Percentiles rank a stretch among this genome's conserved stretches.
Evolutionary conservation across 2,329 filamentous ascomycete genomes (phyloP).

Genomic region (Magnaporthiopsis incrustans): DNA sequence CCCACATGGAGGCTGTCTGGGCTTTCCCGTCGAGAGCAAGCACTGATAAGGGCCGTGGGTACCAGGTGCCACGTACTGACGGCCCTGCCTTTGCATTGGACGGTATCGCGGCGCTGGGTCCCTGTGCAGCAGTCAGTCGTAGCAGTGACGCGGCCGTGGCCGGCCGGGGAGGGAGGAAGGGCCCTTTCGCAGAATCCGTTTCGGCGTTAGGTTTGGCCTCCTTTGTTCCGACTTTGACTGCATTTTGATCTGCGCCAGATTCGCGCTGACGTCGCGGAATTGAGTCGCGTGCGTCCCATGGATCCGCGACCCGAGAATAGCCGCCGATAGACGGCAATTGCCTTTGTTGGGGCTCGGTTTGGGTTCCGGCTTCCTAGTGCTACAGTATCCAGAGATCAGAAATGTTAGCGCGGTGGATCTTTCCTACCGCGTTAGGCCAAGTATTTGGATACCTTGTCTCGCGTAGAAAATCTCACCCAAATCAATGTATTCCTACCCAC

Average conservation of each 20-base stretch:
- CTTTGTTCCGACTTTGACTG: background rate
- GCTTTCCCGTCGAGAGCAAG: too few relatives aligned
- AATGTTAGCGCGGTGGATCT: too few relatives aligned
- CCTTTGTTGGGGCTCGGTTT: constrained; percentile 1
- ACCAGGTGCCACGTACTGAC: too few relatives aligned
- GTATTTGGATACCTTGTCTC: too few relatives aligned
- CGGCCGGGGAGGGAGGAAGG: too few relatives aligned
- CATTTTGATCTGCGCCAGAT: background rate
- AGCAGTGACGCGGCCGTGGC: background rate
- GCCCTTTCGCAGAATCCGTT: too few relatives aligned
- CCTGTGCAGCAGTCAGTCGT: background rate
- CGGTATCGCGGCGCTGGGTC: too few relatives aligned
- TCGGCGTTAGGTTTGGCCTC: too few relatives aligned
- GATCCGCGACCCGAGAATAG: constrained; percentile 15
- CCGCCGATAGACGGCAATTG: constrained; percentile 18
- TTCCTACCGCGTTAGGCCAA: too few relatives aligned
- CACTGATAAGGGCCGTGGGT: background rate
- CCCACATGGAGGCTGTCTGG: too few relatives aligned
- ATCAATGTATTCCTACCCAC: background rate
- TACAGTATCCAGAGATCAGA: background rate
- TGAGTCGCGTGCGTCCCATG: background rate
- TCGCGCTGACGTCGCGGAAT: constrained; percentile 8
- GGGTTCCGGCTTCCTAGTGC: background rate
- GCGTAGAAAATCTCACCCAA: too few relatives aligned
- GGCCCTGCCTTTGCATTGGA: too few relatives aligned